Evolutionary conservation across 495 filamentous ascomycete species (phyloP), one percentile per base, ranked within the genome.

Genomic region (Xylaria flabelliformis): DNA sequence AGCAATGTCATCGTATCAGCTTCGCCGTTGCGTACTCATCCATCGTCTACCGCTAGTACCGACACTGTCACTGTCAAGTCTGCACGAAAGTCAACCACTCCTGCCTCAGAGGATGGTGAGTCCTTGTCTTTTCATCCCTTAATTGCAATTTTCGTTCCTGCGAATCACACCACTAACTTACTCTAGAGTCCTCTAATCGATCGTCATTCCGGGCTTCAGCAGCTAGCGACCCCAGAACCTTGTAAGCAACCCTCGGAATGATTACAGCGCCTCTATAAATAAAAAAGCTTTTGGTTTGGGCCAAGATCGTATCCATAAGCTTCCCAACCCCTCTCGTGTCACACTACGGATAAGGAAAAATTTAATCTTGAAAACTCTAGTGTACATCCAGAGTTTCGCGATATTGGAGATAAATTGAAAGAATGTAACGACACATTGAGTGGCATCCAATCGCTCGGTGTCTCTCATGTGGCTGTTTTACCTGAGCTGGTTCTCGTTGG

Each of bases 401-500:
- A 75, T 36, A 80, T 84, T n/a, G 82, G 81, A 8, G 70, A 79
- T 24, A 77, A 78, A 34, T 64, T 83, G 15, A 83, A 84, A 51
- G 74, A 74, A 34, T 79, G 78, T 62, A 83, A 82, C 64, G 81
- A 83, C 39, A 79, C 81, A 1, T 74, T 84, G 0, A 81, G 77
- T 4, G 78, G 82, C 41, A 76, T 83, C 0, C 82, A 84, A 42
- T 62, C 72, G 7, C 78, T 78, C 0, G 83, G 83, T 2, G 80
- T 84, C 24, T 77, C 82, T 36, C 84, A 83, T 29, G 83, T 88
- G 1, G 88, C 90, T 0, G 84, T 83, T 2, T 80, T 95, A 0
- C 92, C 93, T 0, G 92, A 92, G 73, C 85, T 94, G n/a, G 91
- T 91, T 8, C 86, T 94, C 0, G 88, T 94, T 1, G 93, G 93